Evolutionary conservation across 805 yeast genomes (phyloP), one percentile per base, ranked within the genome.

Genomic region (Clavispora santaluciae): DNA sequence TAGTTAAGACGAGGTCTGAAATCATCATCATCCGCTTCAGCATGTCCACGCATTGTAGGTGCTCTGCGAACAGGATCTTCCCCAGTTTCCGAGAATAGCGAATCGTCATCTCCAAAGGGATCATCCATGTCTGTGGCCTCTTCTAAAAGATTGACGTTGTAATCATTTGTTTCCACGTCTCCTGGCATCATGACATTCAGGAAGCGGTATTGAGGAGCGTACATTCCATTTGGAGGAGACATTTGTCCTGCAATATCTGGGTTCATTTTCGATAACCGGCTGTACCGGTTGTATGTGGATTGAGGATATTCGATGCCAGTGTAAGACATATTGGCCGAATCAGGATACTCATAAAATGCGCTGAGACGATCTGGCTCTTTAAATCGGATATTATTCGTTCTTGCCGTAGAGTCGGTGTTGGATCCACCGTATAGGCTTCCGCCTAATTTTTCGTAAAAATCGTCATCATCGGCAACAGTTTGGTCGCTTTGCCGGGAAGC

Each of bases 81-180:
- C 12, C 70, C 70, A 12, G 68, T 62, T 22, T 69, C 73, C 4
- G 64, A 59, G 42, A 68, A 70, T 22, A 70, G 53, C 40, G 71
- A 64, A 41, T 67, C 73, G 44, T 66, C 71, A 45, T 68, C 72
- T 22, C 70, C 72, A 46, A 68, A 69, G 1, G 73, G 73, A 48
- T 69, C 74, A 16, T 56, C 62, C 24, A 54, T 61, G 4, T 56
- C 67, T 33, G 59, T 63, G 12, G 68, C 65, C 37, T 69, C 73
- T 48, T 66, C 63, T 41, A 70, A 49, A 13, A 67, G 62, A 45
- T 70, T 70, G 22, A 66, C 63, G 46, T 55, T 50, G 45, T 70
- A 70, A 45, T 69, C 61, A 34, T 65, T 43, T 11, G 53, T 35
- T 35, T 50, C 50, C 13, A 42, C 33, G 5, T 46, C 44, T 26